Conservation (phyloP, 192 early-diverging fungal species). For the Gryganskiella cystojenkinii region DNA sequence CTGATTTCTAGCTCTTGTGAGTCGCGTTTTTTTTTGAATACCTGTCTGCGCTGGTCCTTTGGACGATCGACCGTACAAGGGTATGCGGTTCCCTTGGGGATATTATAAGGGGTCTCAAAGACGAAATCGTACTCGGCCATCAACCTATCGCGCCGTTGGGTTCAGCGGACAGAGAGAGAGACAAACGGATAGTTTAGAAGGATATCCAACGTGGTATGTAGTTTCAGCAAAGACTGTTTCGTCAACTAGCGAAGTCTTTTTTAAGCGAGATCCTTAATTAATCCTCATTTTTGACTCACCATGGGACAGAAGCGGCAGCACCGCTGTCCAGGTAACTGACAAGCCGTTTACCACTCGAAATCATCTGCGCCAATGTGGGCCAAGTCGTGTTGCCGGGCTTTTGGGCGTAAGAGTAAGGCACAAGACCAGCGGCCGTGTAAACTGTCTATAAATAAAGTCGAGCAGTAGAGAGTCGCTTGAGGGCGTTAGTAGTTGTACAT, state of each 20-base stretch:
- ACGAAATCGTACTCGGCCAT: constrained; percentile 71
- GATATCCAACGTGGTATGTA: background rate
- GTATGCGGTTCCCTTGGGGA: constrained; percentile 57
- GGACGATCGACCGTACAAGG: constrained; percentile 70
- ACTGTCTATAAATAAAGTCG: constrained; percentile 8
- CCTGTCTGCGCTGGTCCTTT: constrained; percentile 40
- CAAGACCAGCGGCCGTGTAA: constrained; percentile 56
- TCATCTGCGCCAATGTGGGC: constrained; percentile 78
- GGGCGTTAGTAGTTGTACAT: background rate
- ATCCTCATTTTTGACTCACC: no score
- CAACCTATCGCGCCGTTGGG: constrained; percentile 57
- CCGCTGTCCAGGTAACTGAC: constrained; percentile 70
- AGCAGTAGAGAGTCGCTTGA: background rate
- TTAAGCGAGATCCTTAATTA: no score
- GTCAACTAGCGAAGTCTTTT: no score
- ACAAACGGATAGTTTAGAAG: background rate
- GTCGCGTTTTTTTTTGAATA: no score
- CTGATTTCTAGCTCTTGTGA: no score
- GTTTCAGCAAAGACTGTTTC: no score
- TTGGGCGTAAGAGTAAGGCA: constrained; percentile 64
- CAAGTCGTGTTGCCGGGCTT: constrained; percentile 57
- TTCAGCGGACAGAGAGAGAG: background rate
- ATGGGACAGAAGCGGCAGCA: constrained; percentile 66
- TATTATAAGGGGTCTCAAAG: constrained; percentile 77
- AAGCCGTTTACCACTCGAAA: constrained; percentile 69